Evolutionary conservation across 2,329 filamentous ascomycete genomes (phyloP), one percentile per base, ranked within the genome.

Genomic region (Xylariaceae sp.): DNA sequence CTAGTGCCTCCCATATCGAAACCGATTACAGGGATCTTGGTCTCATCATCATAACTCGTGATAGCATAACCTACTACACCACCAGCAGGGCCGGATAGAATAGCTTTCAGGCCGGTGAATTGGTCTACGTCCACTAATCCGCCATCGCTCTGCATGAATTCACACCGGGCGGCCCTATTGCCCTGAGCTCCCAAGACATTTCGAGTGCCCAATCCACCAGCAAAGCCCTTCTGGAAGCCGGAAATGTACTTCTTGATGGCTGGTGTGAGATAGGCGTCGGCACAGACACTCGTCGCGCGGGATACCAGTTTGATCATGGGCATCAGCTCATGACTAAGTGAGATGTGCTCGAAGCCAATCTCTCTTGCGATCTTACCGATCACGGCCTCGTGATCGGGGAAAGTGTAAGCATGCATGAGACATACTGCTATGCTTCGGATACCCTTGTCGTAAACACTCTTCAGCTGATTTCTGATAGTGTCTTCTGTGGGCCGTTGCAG

Each of bases 71-170:
- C 92, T 0, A 96, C 91, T 0, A 96, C 92, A 39, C 92, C 92
- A 30, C 91, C 92, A n/a, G 92, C 92, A 1, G 92, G 92, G 0
- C 92, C 92, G 0, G 89, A 95, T 2, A 96, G 69, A 55, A 96
- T 95, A 2, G 90, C 90, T 63, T 87, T 85, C 4, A 96, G 74
- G 0, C 92, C 92, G 0, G 88, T 92, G 66, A 96, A 95, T 60
- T 83, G 85, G 52, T 88, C 84, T 0, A 91, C 87, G 59, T 91
- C 87, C 0, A 86, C 82, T 1, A 86, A 68, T 0, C 84, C 83
- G 19, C 89, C 89, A 59, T 95, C 89, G 9, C 87, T 91, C 69
- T 96, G 90, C 91, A 96, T 96, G 62, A 96, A 96, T 68, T 96
- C 91, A 72, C 92, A 96, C 58, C 92, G 78, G 3, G 89, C 88